phyloP scores from a whole-genome alignment of 148 eudicot genomes.

The Chenopodium suecicum region DNA sequence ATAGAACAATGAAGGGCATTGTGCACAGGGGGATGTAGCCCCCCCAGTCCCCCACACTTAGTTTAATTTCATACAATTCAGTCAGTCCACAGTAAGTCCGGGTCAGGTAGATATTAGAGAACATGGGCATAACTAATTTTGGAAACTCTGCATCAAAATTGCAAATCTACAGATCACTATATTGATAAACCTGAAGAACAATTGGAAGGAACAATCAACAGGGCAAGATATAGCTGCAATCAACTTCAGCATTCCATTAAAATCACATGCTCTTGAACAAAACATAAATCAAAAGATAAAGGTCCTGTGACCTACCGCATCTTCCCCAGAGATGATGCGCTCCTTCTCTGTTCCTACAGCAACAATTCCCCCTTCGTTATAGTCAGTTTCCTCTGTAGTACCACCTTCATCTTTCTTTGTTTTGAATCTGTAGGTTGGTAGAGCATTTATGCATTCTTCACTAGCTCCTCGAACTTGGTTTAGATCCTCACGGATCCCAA shows the following conservation, averaged over 20 bases:
- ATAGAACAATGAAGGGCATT: not conserved
- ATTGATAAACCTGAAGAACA: not conserved
- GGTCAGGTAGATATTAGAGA: not conserved
- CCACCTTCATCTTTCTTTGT: conserved; percentile 41
- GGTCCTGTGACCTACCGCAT: conserved; percentile 54
- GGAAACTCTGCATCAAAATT: not conserved
- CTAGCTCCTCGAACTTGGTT: conserved; percentile 61
- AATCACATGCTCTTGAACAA: not conserved
- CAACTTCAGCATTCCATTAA: not conserved
- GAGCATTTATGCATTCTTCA: conserved; percentile 65
- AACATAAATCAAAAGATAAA: not conserved
- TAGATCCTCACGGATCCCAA: conserved; percentile 67
- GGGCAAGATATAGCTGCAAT: not conserved
- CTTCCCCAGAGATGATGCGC: conserved; percentile 68
- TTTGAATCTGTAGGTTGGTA: conserved; percentile 68
- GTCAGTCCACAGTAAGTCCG: not conserved
- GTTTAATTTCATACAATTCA: not conserved
- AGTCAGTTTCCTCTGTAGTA: conserved; percentile 29
- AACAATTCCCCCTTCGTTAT: conserved; percentile 58
- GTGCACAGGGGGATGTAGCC: not conserved
- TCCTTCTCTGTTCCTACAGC: conserved; percentile 73
- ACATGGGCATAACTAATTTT: not conserved
- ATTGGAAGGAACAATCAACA: not conserved
- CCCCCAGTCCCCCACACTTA: no score
- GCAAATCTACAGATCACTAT: not conserved